These are phyloP conservation scores for Globisporangium viniferum DNA, from an alignment of 352 stramenopile genomes.

Conservation along the genomic window DNA sequence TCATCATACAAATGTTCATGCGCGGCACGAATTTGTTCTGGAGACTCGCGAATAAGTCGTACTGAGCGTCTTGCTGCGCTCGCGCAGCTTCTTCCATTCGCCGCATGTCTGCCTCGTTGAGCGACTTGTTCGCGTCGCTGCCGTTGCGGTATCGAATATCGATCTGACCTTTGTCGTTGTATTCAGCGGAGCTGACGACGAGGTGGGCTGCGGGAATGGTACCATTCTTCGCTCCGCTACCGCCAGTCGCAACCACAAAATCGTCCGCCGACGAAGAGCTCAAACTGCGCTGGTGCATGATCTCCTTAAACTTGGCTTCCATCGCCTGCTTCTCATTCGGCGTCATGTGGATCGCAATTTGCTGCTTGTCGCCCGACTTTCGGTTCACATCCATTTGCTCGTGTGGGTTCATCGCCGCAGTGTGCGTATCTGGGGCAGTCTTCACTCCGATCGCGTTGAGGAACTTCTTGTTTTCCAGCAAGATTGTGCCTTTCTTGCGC, in stretches of 20 bases:
- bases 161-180: constrained; percentile 30
- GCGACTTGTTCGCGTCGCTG: constrained; percentile 22
- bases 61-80: constrained; percentile 24
- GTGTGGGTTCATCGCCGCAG: constrained; percentile 45
- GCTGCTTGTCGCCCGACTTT: constrained; percentile 23
- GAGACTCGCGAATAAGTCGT: constrained; percentile 23
- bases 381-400: constrained; percentile 34
- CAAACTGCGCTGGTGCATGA: constrained; percentile 34
- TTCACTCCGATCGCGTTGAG: constrained; percentile 37
- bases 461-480: constrained; percentile 44
- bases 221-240: not conserved
- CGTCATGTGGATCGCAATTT: constrained; percentile 45
- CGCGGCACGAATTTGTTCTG: constrained; percentile 29
- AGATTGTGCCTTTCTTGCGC: constrained; percentile 44
- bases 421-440: constrained; percentile 40
- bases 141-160: constrained; percentile 30
- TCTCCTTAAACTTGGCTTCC: constrained; percentile 32
- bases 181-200: constrained; percentile 23
- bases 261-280: not conserved
- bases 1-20: constrained; percentile 76
- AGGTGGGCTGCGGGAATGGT: not conserved
- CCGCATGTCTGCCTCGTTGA: constrained; percentile 25
- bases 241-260: not conserved
- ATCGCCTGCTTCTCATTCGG: constrained; percentile 37
- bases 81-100: constrained; percentile 22